phyloP scores from a whole-genome alignment of 352 stramenopile species.

The Thalassiosira hispida region DNA sequence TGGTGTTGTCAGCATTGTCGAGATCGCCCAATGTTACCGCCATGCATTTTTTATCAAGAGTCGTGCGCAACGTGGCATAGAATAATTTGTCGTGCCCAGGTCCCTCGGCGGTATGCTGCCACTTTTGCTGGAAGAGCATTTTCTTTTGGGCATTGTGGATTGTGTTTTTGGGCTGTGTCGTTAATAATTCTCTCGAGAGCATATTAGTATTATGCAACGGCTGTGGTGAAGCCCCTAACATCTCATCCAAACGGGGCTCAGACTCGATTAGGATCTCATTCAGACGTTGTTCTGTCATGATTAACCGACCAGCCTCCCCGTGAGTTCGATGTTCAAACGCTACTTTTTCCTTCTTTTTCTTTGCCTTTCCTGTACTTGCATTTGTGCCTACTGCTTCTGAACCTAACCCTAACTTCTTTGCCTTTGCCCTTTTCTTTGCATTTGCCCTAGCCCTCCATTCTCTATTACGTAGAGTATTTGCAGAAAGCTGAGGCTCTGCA shows the following conservation, averaged over 20 bases:
- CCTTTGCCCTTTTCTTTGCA: too few relatives aligned
- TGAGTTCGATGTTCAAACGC: not conserved
- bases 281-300: constrained; percentile 5
- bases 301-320: not conserved
- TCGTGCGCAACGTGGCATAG: constrained; percentile 15
- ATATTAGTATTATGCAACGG: not conserved
- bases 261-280: not conserved
- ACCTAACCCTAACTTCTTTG: too few relatives aligned
- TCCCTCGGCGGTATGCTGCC: not conserved
- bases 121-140: constrained; percentile 22
- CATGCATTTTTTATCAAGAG: constrained; percentile 3
- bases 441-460: too few relatives aligned
- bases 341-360: not conserved
- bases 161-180: not conserved
- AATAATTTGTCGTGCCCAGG: constrained; percentile 3
- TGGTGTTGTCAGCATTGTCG: not conserved
- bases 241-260: too few relatives aligned
- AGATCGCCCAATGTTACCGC: too few relatives aligned
- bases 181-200: not conserved
- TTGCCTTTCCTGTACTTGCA: too few relatives aligned
- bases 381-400: too few relatives aligned
- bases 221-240: too few relatives aligned
- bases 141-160: constrained; percentile 22
- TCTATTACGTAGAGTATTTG: too few relatives aligned
- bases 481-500: too few relatives aligned